These are phyloP conservation scores for Styphnolobium japonicum DNA, from an alignment of 306 rosid genomes.

Conservation along the genomic window DNA sequence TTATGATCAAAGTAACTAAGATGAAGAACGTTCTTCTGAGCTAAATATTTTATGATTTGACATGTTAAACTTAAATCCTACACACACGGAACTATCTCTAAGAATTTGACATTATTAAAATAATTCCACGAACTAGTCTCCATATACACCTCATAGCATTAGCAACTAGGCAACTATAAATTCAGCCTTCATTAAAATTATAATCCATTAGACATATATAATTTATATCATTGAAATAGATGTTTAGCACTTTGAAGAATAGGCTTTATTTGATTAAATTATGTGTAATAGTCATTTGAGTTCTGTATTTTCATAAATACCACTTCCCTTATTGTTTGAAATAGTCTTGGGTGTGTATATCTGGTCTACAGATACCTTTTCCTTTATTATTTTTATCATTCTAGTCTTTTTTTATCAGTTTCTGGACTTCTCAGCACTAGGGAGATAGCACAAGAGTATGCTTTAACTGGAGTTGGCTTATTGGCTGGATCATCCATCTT, in stretches of 20 bases:
- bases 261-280: not conserved
- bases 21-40: not conserved
- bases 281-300: not conserved
- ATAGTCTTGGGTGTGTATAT: not conserved
- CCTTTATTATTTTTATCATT: not conserved
- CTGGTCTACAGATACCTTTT: not conserved
- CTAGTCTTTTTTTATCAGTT: not conserved
- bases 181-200: too few species aligned
- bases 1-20: not conserved
- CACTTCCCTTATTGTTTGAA: not conserved
- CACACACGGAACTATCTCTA: not conserved
- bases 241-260: not conserved
- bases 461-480: conserved; percentile 30
- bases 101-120: not conserved
- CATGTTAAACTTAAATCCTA: not conserved
- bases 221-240: not conserved
- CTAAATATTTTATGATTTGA: not conserved
- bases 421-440: conserved; percentile 21
- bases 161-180: too few species aligned
- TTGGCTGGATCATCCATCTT: conserved; percentile 42
- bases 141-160: too few species aligned
- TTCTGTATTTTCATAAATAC: not conserved
- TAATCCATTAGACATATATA: too few species aligned
- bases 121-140: not conserved
- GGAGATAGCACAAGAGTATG: conserved; percentile 34